phyloP scores from a whole-genome alignment of 2,329 filamentous ascomycete genomes.

The Aspergillus oerlinghausenensis region DNA sequence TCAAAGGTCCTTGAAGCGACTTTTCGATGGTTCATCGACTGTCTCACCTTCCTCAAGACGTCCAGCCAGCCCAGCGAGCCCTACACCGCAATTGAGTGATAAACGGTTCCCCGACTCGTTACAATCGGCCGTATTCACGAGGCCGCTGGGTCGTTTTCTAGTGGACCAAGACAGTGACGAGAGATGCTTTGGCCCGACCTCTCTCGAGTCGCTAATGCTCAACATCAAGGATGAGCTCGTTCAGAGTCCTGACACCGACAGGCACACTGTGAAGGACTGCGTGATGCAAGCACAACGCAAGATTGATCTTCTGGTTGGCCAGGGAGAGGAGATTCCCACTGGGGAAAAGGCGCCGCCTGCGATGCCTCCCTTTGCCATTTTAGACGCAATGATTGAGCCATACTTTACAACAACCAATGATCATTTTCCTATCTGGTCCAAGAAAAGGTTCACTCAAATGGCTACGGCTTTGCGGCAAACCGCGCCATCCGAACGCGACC shows the following conservation, averaged over 20 bases:
- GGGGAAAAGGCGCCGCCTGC: neutral
- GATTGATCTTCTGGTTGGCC: neutral
- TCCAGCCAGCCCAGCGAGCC: neutral
- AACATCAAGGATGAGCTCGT: neutral
- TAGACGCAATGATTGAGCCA: neutral
- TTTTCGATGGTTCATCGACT: neutral
- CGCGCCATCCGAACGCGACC: neutral
- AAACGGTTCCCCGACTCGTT: neutral
- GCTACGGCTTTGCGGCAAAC: neutral
- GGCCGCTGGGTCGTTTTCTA: neutral
- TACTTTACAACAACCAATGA: neutral
- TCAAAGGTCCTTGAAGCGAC: neutral
- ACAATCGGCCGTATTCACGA: neutral
- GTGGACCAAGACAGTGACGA: neutral
- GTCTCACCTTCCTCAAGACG: neutral
- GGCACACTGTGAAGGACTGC: neutral
- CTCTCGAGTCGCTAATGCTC: neutral
- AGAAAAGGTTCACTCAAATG: neutral
- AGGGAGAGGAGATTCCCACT: neutral
- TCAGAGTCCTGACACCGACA: neutral
- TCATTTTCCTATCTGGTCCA: neutral
- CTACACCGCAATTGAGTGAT: neutral
- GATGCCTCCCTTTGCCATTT: neutral
- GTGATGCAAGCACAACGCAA: neutral
- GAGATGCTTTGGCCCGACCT: neutral